These are phyloP conservation scores for Aphanomyces stellatus DNA, from an alignment of 352 stramenopile species.

Conservation along the genomic window DNA sequence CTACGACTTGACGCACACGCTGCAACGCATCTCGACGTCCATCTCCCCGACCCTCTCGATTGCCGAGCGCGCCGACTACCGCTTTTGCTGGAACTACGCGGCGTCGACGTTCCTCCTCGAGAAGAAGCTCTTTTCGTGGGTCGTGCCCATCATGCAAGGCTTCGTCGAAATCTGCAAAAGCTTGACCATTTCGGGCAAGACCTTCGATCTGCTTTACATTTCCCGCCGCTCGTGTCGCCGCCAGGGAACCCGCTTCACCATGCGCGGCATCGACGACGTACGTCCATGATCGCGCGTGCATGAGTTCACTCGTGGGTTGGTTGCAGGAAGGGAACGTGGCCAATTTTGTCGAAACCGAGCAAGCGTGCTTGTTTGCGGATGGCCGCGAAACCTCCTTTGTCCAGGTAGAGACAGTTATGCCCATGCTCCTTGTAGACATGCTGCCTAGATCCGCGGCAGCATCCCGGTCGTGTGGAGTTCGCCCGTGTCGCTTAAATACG, in stretches of 20 bases:
- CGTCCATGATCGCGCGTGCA: not conserved
- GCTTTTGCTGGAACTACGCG: slow-evolving; percentile 92
- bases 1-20: slow-evolving; percentile 67
- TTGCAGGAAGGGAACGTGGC: slow-evolving; percentile 73
- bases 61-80: slow-evolving; percentile 66
- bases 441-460: slow-evolving; percentile 88
- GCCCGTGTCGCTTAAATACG: slow-evolving; percentile 88
- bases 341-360: slow-evolving; percentile 95
- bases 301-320: not conserved
- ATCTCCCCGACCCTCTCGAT: slow-evolving; percentile 23
- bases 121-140: slow-evolving; percentile 67
- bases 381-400: slow-evolving; percentile 50
- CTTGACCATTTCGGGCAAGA: slow-evolving; percentile 36
- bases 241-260: slow-evolving; percentile 87
- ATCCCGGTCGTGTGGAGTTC: slow-evolving; percentile 93
- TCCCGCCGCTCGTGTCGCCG: slow-evolving; percentile 66
- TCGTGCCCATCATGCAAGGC: slow-evolving; percentile 71
- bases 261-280: slow-evolving; percentile 84
- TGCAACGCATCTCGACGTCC: slow-evolving; percentile 48
- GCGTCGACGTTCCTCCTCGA: slow-evolving; percentile 50
- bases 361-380: slow-evolving; percentile 77
- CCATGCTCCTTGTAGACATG: too few relatives aligned
- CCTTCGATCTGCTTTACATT: slow-evolving; percentile 68
- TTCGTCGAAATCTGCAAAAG: slow-evolving; percentile 46
- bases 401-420: slow-evolving; percentile 28